Conservation (phyloP, 805 yeast species). For the Wickerhamiella sorbophila region DNA sequence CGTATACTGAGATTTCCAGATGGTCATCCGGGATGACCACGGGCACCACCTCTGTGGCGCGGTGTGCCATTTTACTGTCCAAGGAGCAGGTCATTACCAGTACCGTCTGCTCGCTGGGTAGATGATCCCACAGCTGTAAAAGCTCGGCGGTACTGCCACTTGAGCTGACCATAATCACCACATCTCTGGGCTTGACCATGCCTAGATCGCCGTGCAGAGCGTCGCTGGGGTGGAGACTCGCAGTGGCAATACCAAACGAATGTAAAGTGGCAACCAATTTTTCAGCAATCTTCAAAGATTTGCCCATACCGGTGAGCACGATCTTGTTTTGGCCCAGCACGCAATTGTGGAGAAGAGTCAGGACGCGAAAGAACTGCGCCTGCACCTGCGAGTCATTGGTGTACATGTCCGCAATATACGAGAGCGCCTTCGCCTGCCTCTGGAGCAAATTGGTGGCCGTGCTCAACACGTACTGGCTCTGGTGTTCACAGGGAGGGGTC, state of each 20-base stretch:
- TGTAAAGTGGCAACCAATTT: conserved; percentile 73
- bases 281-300: conserved; percentile 62
- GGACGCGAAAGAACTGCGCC: conserved; percentile 19
- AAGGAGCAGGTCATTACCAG: conserved; percentile 51
- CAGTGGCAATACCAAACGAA: conserved; percentile 58
- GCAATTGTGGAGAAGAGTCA: conserved; percentile 27
- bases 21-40: conserved; percentile 47
- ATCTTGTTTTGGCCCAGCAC: conserved; percentile 46
- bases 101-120: conserved; percentile 39
- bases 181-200: conserved; percentile 39
- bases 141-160: conserved; percentile 79
- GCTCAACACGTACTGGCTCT: conserved; percentile 20
- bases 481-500: conserved; percentile 1
- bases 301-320: conserved; percentile 72
- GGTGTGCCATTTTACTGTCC: conserved; percentile 39
- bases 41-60: conserved; percentile 39
- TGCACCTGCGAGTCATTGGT: conserved; percentile 13
- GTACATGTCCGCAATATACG: conserved; percentile 21
- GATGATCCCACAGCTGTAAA: conserved; percentile 38
- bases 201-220: conserved; percentile 90
- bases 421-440: conserved; percentile 27
- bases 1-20: conserved; percentile 52
- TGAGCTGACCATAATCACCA: conserved; percentile 55
- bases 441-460: conserved; percentile 24
- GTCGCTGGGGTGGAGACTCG: conserved; percentile 64